These are phyloP conservation scores for Kodamaea sp. DNA, from an alignment of 1,139 yeast genomes.

Conservation along the genomic window DNA sequence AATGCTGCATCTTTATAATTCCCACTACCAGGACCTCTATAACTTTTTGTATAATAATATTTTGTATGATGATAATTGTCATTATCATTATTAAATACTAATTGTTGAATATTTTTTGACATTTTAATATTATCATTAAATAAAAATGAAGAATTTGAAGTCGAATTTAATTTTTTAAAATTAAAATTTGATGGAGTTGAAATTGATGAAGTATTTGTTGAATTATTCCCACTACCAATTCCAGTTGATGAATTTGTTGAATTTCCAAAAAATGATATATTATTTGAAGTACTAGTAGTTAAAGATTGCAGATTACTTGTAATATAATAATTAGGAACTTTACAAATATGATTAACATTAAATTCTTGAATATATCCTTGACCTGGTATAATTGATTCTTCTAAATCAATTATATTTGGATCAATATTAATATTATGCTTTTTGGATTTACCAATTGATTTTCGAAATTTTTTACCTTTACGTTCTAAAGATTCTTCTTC, in stretches of 20 bases:
- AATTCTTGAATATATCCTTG: constrained; percentile 47
- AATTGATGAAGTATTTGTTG: neutral
- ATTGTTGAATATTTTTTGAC: constrained; percentile 36
- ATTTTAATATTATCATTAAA: constrained; percentile 26
- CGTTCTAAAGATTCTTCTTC: constrained; percentile 7
- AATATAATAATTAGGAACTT: constrained; percentile 43
- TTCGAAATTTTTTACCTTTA: constrained; percentile 17
- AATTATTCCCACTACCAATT: no score
- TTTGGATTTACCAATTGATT: constrained; percentile 30
- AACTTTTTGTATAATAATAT: constrained; percentile 39
- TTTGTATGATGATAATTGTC: constrained; percentile 34
- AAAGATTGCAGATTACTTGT: constrained; percentile 24
- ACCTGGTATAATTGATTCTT: constrained; percentile 43
- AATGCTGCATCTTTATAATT: constrained; percentile 46
- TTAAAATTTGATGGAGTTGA: constrained; percentile 7
- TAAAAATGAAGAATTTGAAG: constrained; percentile 22
- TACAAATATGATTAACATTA: constrained; percentile 39
- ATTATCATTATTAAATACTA: constrained; percentile 34
- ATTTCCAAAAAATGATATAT: neutral
- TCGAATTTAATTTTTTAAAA: constrained; percentile 16
- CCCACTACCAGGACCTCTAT: constrained; percentile 48
- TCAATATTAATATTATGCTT: constrained; percentile 34
- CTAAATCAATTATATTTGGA: constrained; percentile 39
- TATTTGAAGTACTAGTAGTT: neutral
- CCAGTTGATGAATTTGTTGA: no score